Base-by-base conservation (phyloP, 495 filamentous ascomycete species). In the Trichoderma gamsii region DNA sequence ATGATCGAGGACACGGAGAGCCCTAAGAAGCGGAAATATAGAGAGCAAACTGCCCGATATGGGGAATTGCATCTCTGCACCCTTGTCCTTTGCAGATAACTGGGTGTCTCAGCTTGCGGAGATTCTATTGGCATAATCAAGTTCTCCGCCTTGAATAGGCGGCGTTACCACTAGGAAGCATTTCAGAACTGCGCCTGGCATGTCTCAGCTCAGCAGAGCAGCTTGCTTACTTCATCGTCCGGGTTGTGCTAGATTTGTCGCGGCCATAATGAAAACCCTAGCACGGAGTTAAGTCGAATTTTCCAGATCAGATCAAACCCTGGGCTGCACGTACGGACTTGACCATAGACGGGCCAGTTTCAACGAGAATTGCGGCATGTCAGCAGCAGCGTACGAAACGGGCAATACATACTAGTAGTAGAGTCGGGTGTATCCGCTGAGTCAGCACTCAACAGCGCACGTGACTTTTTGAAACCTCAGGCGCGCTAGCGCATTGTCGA, bases 391-490 rank as follows among this genome's bases (percentile, higher is more conserved):
- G 35, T 38, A 38, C 35, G 3, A 38, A 38, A 38, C 35, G 35
- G 35, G 35, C 35, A 29, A 29, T 29, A 29, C 29, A 29, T 29
- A n/a, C n/a, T n/a, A n/a, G n/a, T n/a, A n/a, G n/a, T n/a, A 29
- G 29, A 29, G 29, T 29, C 4, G 4, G 35, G 56, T 29, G 11
- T 13, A 61, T 7, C 25, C 56, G 56, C 56, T 61, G 56, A 61
- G 27, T 61, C 56, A 61, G 7, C 56, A 61, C 3, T n/a, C 18
- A 2, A 4, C 29, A 0, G 35, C 4, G 16, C 64, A 65, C 64
- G 64, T 65, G 64, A 65, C 27, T 32, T 32, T 32, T 61, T 35
- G 23, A 15, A 27, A 35, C 64, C 64, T 65, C 64, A 65, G 64
- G 64, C 25, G 35, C 59, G 56, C 16, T 61, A 61, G 56, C n/a